A percentile compares a stretch with the other conserved stretches of the same genome.
Conservation (phyloP, 2,329 filamentous ascomycete species). For the Colletotrichum tabaci region DNA sequence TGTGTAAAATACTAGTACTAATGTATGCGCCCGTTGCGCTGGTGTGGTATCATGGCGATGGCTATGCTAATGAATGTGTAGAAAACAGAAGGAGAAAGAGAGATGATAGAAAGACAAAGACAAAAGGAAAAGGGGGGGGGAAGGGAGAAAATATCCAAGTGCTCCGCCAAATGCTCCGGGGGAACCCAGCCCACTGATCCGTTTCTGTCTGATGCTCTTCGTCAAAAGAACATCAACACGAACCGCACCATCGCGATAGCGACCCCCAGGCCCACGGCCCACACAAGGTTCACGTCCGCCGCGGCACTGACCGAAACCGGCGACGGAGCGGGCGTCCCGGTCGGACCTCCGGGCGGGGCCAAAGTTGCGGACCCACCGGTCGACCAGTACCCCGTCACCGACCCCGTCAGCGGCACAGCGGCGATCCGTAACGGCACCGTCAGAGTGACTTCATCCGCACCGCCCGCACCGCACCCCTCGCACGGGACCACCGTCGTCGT, state of each 20-base stretch:
- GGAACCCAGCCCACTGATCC: slow-evolving; percentile 23
- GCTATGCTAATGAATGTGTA: slow-evolving; percentile 41
- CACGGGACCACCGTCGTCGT: slow-evolving; percentile 49
- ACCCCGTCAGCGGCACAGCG: slow-evolving; percentile 27
- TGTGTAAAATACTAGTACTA: slow-evolving; percentile 10
- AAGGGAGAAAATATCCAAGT: background rate
- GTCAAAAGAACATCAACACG: slow-evolving; percentile 34
- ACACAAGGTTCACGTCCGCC: slow-evolving; percentile 13
- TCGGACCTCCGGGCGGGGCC: slow-evolving; percentile 16
- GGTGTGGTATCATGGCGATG: slow-evolving; percentile 42
- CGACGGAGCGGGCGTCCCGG: slow-evolving; percentile 17
- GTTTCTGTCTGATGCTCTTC: background rate
- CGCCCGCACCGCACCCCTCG: slow-evolving; percentile 50
- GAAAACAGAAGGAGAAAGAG: slow-evolving; percentile 1
- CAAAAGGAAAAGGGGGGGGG: slow-evolving; percentile 2
- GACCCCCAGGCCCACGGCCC: slow-evolving; percentile 27
- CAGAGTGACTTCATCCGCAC: slow-evolving; percentile 52
- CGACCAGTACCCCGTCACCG: slow-evolving; percentile 32
- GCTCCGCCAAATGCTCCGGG: slow-evolving; percentile 38
- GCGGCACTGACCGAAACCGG: slow-evolving; percentile 28
- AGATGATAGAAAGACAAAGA: background rate
- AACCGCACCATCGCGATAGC: slow-evolving; percentile 21
- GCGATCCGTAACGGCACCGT: slow-evolving; percentile 49
- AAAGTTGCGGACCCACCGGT: background rate
- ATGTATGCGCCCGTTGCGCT: slow-evolving; percentile 41